phyloP scores from a whole-genome alignment of 1,139 yeast species.

The Cylindricascospora bacillispora region DNA sequence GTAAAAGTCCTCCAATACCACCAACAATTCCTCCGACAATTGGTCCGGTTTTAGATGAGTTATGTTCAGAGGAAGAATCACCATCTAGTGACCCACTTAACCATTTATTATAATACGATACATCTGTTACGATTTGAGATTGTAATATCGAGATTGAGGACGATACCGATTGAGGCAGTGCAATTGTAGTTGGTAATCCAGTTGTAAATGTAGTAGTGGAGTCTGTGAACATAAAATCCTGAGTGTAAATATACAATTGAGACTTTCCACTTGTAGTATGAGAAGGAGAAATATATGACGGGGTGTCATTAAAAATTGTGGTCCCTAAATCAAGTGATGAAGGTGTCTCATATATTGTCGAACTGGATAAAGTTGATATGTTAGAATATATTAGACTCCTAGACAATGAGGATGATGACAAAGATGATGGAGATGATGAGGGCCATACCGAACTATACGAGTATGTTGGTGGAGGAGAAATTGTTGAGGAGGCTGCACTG shows the following conservation, averaged over 20 bases:
- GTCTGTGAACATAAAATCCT: conserved; percentile 32
- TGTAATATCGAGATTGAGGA: conserved; percentile 16
- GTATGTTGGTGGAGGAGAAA: no score
- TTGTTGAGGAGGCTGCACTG: no score
- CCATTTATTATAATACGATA: conserved; percentile 19
- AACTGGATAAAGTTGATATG: neutral
- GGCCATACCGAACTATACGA: no score
- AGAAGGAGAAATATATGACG: neutral
- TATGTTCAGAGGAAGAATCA: conserved; percentile 2
- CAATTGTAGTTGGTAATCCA: conserved; percentile 25
- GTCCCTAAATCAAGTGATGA: neutral
- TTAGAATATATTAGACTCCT: neutral
- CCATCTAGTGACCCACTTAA: conserved; percentile 10
- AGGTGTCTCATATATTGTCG: neutral
- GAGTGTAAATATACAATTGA: conserved; percentile 26
- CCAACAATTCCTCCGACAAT: conserved; percentile 13
- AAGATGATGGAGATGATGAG: no score
- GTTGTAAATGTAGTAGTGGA: conserved; percentile 29
- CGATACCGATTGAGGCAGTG: conserved; percentile 13
- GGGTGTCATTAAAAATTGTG: neutral
- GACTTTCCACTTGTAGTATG: no score
- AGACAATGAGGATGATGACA: conserved; percentile 1
- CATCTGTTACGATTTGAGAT: conserved; percentile 26
- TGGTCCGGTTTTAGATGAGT: conserved; percentile 5
- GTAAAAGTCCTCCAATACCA: conserved; percentile 8